Evolutionary conservation across 225 moss, liverwort and hornwort genomes (phyloP).

Genomic region (Lunularia cruciata): DNA sequence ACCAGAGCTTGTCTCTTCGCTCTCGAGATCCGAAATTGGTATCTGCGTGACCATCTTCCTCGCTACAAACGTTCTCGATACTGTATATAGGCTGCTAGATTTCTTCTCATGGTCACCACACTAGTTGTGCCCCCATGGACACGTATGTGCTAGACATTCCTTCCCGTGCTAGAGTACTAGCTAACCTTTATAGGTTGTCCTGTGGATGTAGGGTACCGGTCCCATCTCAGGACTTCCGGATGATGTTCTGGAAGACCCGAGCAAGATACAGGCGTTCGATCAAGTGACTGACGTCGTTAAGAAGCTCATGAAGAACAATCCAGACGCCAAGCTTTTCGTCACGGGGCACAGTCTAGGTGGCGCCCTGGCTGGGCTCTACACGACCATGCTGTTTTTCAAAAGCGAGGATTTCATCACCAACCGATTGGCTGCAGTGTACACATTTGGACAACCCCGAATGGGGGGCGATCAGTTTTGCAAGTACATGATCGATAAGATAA

Average conservation of each 20-base stretch:
- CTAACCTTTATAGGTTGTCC: no score
- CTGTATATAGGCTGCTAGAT: no score
- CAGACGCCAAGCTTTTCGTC: slow-evolving; percentile 60
- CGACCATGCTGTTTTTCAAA: slow-evolving; percentile 50
- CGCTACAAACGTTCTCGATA: no score
- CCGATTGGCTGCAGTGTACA: slow-evolving; percentile 61
- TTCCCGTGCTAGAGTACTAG: no score
- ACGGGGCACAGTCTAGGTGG: slow-evolving; percentile 83
- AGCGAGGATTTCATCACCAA: slow-evolving; percentile 34
- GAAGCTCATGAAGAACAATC: slow-evolving; percentile 44
- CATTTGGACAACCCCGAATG: slow-evolving; percentile 75
- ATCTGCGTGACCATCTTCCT: no score
- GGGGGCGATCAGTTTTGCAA: slow-evolving; percentile 48
- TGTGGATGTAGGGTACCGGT: no score
- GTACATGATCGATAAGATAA: slow-evolving; percentile 21
- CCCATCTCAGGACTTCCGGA: slow-evolving; percentile 11
- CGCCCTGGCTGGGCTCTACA: slow-evolving; percentile 55
- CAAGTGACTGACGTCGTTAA: slow-evolving; percentile 39
- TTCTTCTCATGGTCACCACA: no score
- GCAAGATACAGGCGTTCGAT: slow-evolving; percentile 58
- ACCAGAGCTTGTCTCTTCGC: no score
- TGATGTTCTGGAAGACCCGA: not conserved
- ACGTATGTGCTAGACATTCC: no score
- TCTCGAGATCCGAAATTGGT: no score
- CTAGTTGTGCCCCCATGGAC: no score